A percentile compares a stretch with the other conserved stretches of the same genome.
These are phyloP conservation scores for Rhynchosporium agropyri DNA, from an alignment of 2,329 filamentous ascomycete species.

Conservation along the genomic window DNA sequence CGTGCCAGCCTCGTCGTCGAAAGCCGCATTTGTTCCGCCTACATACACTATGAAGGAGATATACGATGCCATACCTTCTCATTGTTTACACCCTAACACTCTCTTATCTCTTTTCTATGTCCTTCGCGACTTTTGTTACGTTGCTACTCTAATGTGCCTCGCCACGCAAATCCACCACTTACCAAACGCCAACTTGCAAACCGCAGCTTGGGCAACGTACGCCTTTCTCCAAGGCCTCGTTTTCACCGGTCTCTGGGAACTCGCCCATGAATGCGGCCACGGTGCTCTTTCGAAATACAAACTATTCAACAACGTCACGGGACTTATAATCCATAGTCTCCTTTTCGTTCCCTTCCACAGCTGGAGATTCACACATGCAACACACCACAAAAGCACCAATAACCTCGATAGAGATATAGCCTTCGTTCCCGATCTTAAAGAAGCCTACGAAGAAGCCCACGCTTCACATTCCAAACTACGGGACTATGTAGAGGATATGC, in stretches of 20 bases:
- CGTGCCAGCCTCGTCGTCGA: background rate
- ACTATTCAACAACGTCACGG: conserved; percentile 61
- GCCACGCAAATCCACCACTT: conserved; percentile 58
- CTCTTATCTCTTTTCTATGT: conserved; percentile 57
- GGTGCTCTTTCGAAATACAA: conserved; percentile 64
- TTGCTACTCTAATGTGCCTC: conserved; percentile 51
- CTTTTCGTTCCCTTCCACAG: conserved; percentile 71
- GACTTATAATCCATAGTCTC: conserved; percentile 66
- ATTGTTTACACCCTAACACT: conserved; percentile 62
- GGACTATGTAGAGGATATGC: conserved; percentile 63
- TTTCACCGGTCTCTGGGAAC: conserved; percentile 70
- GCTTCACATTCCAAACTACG: conserved; percentile 24
- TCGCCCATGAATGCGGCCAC: conserved; percentile 73
- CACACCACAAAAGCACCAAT: conserved; percentile 69
- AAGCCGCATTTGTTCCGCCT: conserved; percentile 35
- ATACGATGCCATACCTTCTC: conserved; percentile 55
- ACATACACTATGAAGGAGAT: conserved; percentile 42
- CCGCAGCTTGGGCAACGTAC: conserved; percentile 58
- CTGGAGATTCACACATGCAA: conserved; percentile 70
- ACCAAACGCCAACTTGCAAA: conserved; percentile 48
- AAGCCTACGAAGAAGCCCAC: conserved; percentile 31
- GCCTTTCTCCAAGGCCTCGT: conserved; percentile 66
- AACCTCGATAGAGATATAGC: conserved; percentile 69
- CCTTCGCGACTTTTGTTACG: conserved; percentile 56
- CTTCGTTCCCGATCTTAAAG: conserved; percentile 56